A percentile compares a stretch with the other conserved stretches of the same genome.
Conservation (phyloP, 2,329 filamentous ascomycete genomes). For the Alternaria sp. region DNA sequence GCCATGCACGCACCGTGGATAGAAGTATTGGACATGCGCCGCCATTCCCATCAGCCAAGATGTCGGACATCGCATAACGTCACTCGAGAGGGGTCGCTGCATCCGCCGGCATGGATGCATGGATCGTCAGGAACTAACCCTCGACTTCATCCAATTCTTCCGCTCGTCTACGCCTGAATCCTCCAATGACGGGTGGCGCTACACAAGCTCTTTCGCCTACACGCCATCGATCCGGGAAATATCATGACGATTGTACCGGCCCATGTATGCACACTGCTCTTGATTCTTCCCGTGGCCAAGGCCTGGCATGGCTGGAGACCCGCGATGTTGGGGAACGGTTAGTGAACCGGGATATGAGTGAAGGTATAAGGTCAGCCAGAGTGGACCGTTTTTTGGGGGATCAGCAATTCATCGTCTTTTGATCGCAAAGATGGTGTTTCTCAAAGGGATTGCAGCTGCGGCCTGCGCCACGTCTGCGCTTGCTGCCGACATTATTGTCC, state of each 20-base stretch:
- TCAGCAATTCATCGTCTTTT: constrained; percentile 16
- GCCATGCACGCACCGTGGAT: not conserved
- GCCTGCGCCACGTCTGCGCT: constrained; percentile 27
- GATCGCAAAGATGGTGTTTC: constrained; percentile 25
- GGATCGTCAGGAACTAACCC: constrained; percentile 21
- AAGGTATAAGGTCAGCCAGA: constrained; percentile 8
- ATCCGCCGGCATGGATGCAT: constrained; percentile 18
- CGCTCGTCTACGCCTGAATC: constrained; percentile 22
- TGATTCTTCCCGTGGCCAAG: constrained; percentile 15
- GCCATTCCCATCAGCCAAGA: not conserved
- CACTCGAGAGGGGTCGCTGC: constrained; percentile 13
- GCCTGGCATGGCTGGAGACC: constrained; percentile 3
- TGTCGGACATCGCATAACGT: constrained; percentile 2
- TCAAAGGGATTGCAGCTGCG: constrained; percentile 29
- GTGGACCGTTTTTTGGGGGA: not conserved
- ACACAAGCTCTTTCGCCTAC: not conserved
- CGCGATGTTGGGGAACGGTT: not conserved
- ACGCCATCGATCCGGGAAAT: constrained; percentile 6
- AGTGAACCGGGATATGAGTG: not conserved
- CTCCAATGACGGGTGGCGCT: constrained; percentile 28
- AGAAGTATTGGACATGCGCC: not conserved
- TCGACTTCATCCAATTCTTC: constrained; percentile 23
- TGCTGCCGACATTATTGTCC: constrained; percentile 34
- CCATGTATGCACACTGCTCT: constrained; percentile 8
- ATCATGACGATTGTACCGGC: constrained; percentile 11